These are phyloP conservation scores for Cyclotella atomus DNA, from an alignment of 108 stramenopile species.

Conservation along the genomic window DNA sequence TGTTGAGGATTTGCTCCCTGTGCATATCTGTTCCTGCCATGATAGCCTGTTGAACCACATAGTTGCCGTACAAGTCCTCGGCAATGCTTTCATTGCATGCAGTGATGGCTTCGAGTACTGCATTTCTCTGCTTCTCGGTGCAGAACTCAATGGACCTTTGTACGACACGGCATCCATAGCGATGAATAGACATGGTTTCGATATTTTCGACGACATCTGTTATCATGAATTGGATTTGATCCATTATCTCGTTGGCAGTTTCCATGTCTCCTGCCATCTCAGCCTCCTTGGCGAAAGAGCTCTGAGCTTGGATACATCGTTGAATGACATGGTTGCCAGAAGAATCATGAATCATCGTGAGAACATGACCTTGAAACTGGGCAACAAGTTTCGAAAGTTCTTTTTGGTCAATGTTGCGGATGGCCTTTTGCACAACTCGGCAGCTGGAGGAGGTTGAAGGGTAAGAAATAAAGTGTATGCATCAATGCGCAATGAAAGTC, in stretches of 20 bases:
- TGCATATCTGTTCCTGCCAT: slow-evolving; percentile 73
- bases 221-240: slow-evolving; percentile 92
- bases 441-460: slow-evolving; percentile 53
- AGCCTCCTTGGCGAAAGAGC: slow-evolving; percentile 45
- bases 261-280: slow-evolving; percentile 28
- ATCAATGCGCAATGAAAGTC: no score
- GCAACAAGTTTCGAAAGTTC: slow-evolving; percentile 73
- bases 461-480: neutral
- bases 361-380: slow-evolving; percentile 84
- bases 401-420: slow-evolving; percentile 71
- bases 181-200: slow-evolving; percentile 83
- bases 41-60: slow-evolving; percentile 89
- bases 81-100: slow-evolving; percentile 59
- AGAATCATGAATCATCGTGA: slow-evolving; percentile 91
- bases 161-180: slow-evolving; percentile 94
- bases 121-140: slow-evolving; percentile 64
- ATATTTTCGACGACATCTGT: slow-evolving; percentile 84
- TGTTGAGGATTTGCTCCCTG: slow-evolving; percentile 64
- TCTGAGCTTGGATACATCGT: slow-evolving; percentile 91
- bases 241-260: slow-evolving; percentile 44
- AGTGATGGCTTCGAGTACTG: slow-evolving; percentile 62
- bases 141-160: slow-evolving; percentile 95
- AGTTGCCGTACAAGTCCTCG: slow-evolving; percentile 90
- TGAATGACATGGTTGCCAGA: slow-evolving; percentile 98
- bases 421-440: slow-evolving; percentile 93